Evolutionary conservation across 2,329 filamentous ascomycete species (phyloP), one percentile per base, ranked within the genome.

Genomic region (Corniculantispora saksenae): DNA sequence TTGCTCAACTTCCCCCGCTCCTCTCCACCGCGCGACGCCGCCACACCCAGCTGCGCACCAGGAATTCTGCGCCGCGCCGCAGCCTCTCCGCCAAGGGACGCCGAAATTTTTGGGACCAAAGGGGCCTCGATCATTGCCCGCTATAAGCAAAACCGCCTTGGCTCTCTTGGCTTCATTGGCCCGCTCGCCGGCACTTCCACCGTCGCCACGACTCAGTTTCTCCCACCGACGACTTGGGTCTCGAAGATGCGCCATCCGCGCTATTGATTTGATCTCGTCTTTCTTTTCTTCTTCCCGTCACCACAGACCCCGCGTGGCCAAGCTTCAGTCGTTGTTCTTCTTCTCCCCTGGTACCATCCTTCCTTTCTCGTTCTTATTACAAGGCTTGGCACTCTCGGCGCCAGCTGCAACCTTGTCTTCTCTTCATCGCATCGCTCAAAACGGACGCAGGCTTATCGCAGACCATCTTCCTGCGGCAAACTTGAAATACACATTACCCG

Each of bases 181-280:
- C 27, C 27, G 51, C 29, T 13, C 51, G 35, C 60, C 60, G 60
- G 60, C 40, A 55, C 60, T 63, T 55, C 19, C 35, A 35, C 60
- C 50, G 12, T 62, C 60, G 29, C 60, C 60, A 56, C 60, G 60
- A 63, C 60, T 63, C 60, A 56, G 35, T 38, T 23, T 29, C n/a
- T 45, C 38, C 7, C 50, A 13, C 45, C 45, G 48, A 61, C 48
- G 25, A 45, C 35, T 25, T 61, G 59, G 50, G 58, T 23, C 58
- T 53, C 48, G 58, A 61, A 47, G 51, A 63, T 55, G 48, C 60
- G 60, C 60, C 60, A 56, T 56, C 60, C 60, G 40, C 60, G 40
- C 51, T 63, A 63, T 56, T 63, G 51, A 61, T 35, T 38, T 63
- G 38, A 35, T 35, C 51, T 63, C 48, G 50, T 25, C 38, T 62